A percentile compares a stretch with the other conserved stretches of the same genome.
These are phyloP conservation scores for Pelargonium myrrhifolium DNA, from an alignment of 441 rosid genomes.

Conservation along the genomic window DNA sequence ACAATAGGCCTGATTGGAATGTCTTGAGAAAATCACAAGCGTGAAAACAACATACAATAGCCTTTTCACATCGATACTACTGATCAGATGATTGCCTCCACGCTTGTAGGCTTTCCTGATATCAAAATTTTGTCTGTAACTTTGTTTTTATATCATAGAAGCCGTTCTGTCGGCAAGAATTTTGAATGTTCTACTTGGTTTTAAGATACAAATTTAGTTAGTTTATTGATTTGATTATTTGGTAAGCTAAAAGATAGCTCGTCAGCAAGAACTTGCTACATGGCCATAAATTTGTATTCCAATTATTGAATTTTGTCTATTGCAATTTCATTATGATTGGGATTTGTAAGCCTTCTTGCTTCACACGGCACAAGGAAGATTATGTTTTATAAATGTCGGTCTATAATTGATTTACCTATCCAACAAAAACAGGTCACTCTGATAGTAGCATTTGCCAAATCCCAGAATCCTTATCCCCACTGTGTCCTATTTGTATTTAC, in stretches of 20 bases:
- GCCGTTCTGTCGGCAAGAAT: background rate
- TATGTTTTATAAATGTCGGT: no score
- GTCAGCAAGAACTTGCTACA: background rate
- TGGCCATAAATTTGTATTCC: background rate
- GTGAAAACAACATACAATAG: conserved; percentile 8
- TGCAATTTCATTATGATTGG: no score
- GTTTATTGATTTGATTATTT: background rate
- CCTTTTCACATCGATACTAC: background rate
- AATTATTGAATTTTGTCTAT: background rate
- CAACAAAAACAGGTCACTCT: background rate
- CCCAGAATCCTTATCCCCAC: no score
- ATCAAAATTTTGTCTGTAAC: background rate
- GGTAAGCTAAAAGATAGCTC: background rate
- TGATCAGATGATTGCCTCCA: background rate
- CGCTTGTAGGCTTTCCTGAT: background rate
- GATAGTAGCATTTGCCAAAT: background rate
- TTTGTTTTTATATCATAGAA: background rate
- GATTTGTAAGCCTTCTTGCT: background rate
- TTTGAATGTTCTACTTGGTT: background rate
- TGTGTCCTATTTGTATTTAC: no score
- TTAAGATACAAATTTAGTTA: background rate
- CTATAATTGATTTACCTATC: background rate
- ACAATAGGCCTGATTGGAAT: conserved; percentile 52
- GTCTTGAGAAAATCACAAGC: conserved; percentile 50
- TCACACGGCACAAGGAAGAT: no score